Percentiles rank a stretch among this genome's conserved stretches.
Evolutionary conservation across 257 asterid genomes (phyloP).

Genomic region (Primulina huaijiensis): DNA sequence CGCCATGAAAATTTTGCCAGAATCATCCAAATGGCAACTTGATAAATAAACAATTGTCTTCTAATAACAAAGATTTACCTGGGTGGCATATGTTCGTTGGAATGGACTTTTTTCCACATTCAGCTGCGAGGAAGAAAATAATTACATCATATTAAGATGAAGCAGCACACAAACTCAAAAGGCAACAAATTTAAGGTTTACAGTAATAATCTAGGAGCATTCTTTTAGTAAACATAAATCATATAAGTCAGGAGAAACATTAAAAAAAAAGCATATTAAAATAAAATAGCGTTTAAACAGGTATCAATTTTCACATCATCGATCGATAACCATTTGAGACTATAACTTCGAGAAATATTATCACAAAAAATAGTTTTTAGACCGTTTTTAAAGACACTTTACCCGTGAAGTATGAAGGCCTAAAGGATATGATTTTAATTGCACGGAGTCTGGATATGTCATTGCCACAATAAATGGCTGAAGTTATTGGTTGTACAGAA

Average conservation of each 20-base stretch:
- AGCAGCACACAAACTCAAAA: conserved; percentile 12
- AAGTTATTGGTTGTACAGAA: conserved; percentile 4
- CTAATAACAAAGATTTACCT: conserved; percentile 45
- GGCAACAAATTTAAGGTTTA: background rate
- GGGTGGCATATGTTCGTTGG: conserved; percentile 93
- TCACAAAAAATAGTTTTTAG: background rate
- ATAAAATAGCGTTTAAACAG: background rate
- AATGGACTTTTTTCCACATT: conserved; percentile 96
- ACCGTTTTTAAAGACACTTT: background rate
- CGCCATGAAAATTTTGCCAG: background rate
- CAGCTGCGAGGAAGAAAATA: conserved; percentile 56
- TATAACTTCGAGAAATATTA: background rate
- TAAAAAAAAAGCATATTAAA: conserved; percentile 1
- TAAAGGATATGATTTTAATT: background rate
- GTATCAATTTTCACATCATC: background rate
- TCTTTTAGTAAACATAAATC: background rate
- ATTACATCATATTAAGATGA: conserved; percentile 13
- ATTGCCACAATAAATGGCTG: background rate
- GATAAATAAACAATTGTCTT: background rate
- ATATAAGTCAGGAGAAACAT: conserved; percentile 4
- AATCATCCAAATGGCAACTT: conserved; percentile 10
- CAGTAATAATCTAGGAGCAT: conserved; percentile 14
- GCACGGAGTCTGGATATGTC: background rate
- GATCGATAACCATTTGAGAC: background rate
- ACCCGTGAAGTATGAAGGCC: background rate